These are phyloP conservation scores for Sugiyamaella smithiae DNA, from an alignment of 805 yeast species.

Conservation along the genomic window DNA sequence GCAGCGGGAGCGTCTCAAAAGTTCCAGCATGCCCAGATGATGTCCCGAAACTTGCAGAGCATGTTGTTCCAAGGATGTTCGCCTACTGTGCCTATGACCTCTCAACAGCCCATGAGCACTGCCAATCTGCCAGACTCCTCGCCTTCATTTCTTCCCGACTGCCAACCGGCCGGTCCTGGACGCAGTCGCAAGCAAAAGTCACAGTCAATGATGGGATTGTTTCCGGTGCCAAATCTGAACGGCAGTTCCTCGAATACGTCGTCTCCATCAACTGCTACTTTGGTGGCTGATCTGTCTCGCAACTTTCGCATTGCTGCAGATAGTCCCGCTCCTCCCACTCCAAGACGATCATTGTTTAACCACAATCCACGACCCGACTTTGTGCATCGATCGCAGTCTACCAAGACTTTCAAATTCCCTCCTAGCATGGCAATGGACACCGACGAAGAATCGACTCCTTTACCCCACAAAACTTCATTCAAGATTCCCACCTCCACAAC, in stretches of 20 bases:
- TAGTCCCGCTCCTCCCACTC: conserved; percentile 33
- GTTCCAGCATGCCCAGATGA: conserved; percentile 14
- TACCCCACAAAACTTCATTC: conserved; percentile 17
- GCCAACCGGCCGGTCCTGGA: conserved; percentile 18
- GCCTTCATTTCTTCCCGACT: conserved; percentile 22
- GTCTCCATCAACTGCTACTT: conserved; percentile 19
- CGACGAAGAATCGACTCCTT: conserved; percentile 14
- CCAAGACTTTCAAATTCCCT: not conserved
- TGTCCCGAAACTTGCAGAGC: conserved; percentile 18
- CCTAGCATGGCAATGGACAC: conserved; percentile 13
- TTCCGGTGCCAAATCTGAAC: conserved; percentile 21
- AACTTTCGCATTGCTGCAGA: conserved; percentile 34
- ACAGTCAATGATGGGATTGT: conserved; percentile 9
- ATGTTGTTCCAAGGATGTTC: conserved; percentile 14
- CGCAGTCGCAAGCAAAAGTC: conserved; percentile 14
- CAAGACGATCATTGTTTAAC: conserved; percentile 31
- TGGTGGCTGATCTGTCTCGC: conserved; percentile 38
- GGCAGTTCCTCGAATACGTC: conserved; percentile 20
- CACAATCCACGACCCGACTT: not conserved
- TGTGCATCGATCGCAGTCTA: conserved; percentile 1
- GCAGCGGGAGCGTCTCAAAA: conserved; percentile 4
- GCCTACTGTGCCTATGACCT: not conserved
- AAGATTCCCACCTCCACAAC: conserved; percentile 2
- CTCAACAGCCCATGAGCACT: not conserved
- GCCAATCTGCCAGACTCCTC: conserved; percentile 17